These are phyloP conservation scores for Hirschioporus abietinus DNA, from an alignment of 768 basidiomycete species.

Conservation along the genomic window DNA sequence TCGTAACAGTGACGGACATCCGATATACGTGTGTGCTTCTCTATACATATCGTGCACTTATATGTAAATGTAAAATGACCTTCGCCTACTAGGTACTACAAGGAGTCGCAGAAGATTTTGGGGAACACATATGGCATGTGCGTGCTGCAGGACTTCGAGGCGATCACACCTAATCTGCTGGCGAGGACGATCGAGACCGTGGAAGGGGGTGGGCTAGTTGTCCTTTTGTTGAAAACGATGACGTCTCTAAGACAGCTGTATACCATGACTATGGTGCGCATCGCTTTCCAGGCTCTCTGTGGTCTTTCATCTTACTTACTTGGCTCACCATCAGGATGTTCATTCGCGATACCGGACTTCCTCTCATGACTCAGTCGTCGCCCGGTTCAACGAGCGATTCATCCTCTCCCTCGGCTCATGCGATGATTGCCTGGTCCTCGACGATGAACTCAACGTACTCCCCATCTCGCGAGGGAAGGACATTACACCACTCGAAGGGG, in stretches of 20 bases:
- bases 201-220: slow-evolving; percentile 88
- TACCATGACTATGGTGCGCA: slow-evolving; percentile 71
- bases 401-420: slow-evolving; percentile 95
- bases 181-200: slow-evolving; percentile 98
- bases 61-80: slow-evolving; percentile 1
- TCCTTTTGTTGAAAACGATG: slow-evolving; percentile 93
- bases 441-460: slow-evolving; percentile 96
- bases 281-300: slow-evolving; percentile 24
- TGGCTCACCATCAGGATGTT: slow-evolving; percentile 64
- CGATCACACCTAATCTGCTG: slow-evolving; percentile 93
- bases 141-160: slow-evolving; percentile 96
- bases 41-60: slow-evolving; percentile 3
- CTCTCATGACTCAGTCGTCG: slow-evolving; percentile 81
- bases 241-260: slow-evolving; percentile 86
- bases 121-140: slow-evolving; percentile 98
- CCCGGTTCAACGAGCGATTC: slow-evolving; percentile 98
- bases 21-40: slow-evolving; percentile 75
- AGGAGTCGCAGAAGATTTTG: slow-evolving; percentile 93
- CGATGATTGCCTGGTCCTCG: slow-evolving; percentile 87
- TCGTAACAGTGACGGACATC: slow-evolving; percentile 97
- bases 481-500: slow-evolving; percentile 61
- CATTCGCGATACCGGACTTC: slow-evolving; percentile 92
- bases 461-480: slow-evolving; percentile 95
- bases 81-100: slow-evolving; percentile 69
- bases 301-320: background rate